phyloP scores from a whole-genome alignment of 257 asterid species.

The Gardenia jasminoides region DNA sequence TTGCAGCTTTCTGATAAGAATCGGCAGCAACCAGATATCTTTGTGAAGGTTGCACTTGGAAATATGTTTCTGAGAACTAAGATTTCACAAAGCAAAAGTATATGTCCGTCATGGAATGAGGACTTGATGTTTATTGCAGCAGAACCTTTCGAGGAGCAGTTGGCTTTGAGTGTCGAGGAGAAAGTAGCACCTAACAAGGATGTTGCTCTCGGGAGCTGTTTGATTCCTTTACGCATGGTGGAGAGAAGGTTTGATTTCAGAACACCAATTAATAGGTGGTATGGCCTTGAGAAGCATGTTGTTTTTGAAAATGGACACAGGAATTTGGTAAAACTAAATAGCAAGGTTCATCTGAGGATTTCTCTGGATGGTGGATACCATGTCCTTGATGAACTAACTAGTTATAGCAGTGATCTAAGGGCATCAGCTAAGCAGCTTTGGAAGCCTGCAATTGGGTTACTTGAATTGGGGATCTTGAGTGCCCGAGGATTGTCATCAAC shows the following conservation, averaged over 20 bases:
- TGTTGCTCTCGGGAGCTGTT: slow-evolving; percentile 60
- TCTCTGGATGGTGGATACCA: slow-evolving; percentile 91
- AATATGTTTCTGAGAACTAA: slow-evolving; percentile 51
- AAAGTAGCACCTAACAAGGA: slow-evolving; percentile 55
- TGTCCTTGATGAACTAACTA: slow-evolving; percentile 92
- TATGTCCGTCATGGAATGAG: slow-evolving; percentile 83
- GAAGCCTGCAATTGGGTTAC: slow-evolving; percentile 80
- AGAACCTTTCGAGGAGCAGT: slow-evolving; percentile 81
- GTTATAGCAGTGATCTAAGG: slow-evolving; percentile 77
- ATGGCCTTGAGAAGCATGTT: slow-evolving; percentile 61
- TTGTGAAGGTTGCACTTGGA: slow-evolving; percentile 50
- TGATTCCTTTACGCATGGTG: slow-evolving; percentile 51
- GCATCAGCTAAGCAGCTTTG: slow-evolving; percentile 77
- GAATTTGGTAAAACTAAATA: slow-evolving; percentile 32
- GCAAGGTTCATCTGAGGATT: slow-evolving; percentile 75
- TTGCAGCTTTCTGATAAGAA: slow-evolving; percentile 48
- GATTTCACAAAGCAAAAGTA: slow-evolving; percentile 44
- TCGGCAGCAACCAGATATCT: slow-evolving; percentile 59
- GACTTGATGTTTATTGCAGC: slow-evolving; percentile 82
- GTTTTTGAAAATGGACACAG: slow-evolving; percentile 46
- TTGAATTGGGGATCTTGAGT: slow-evolving; percentile 77
- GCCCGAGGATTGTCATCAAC: slow-evolving; percentile 70
- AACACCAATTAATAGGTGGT: slow-evolving; percentile 67
- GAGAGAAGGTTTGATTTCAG: slow-evolving; percentile 69
- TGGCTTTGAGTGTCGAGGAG: slow-evolving; percentile 66